Base-by-base conservation (phyloP, 2,329 filamentous ascomycete genomes). In the Talaromyces sp. region DNA sequence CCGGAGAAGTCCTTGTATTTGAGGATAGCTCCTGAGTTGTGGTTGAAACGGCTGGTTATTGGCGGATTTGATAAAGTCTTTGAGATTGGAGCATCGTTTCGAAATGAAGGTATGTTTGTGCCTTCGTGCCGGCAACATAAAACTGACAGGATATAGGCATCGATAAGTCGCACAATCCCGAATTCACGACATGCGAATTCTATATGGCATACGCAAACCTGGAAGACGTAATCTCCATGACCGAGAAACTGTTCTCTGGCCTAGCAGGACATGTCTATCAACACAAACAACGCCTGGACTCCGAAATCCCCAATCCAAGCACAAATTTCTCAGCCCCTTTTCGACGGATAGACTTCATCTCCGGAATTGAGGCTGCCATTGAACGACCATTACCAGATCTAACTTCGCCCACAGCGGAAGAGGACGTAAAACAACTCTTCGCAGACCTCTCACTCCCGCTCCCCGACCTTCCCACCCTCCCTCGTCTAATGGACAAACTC, bases 151-250 rank as follows among this genome's bases (percentile, higher is more conserved):
- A 82, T 35, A 16, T 31, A 65, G 84, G 85, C 1, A 77, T 97
- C 41, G 93, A 97, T 76, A 86, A 85, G 35, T 97, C 92, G 0
- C 95, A 99, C 76, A 99, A 99, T 74, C 94, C 95, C 0, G 95
- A 99, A 75, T 99, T 98, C 79, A 95, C 91, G 52, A 98, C 92
- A 66, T 98, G 94, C 82, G 95, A 99, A 79, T 98, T 97, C 79
- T 99, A 99, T 78, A 89, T 90, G 67, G 89, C 93, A 2, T 96
- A 93, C 72, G 88, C 90, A 66, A 90, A 89, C 68, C 84, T 97
- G 0, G 81, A 88, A 41, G 86, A 91, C 48, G 81, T 98, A 60
- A 93, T 96, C 73, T 74, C 77, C 22, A 86, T 88, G 74, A 98
- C 94, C 0, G 90, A 95, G 75, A 80, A 83, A 14, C 78, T 98